phyloP scores from a whole-genome alignment of 805 yeast genomes.

The Yamadazyma insecticola region DNA sequence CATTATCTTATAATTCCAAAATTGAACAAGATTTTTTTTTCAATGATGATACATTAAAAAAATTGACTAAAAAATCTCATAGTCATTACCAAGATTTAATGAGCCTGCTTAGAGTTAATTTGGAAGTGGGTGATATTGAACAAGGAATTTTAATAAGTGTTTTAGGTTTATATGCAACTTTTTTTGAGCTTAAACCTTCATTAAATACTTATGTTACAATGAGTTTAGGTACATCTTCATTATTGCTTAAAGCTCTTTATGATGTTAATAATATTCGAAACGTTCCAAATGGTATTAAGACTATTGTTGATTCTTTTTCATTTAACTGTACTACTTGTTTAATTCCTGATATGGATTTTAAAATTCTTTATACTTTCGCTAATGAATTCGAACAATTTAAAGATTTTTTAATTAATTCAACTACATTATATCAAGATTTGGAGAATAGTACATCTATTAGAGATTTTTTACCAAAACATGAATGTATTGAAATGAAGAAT shows the following conservation, averaged over 20 bases:
- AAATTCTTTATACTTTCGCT: constrained; percentile 21
- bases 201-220: constrained; percentile 29
- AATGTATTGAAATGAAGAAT: constrained; percentile 23
- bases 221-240: constrained; percentile 30
- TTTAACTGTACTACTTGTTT: constrained; percentile 10
- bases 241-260: constrained; percentile 20
- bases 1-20: constrained; percentile 2
- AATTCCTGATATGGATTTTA: constrained; percentile 33
- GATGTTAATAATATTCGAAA: constrained; percentile 13
- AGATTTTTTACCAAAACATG: constrained; percentile 12
- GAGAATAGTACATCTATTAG: constrained; percentile 9
- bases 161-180: constrained; percentile 32
- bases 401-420: constrained; percentile 14
- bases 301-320: constrained; percentile 6
- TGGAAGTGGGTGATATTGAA: constrained; percentile 26
- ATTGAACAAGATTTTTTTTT: constrained; percentile 15
- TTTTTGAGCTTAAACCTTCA: constrained; percentile 27
- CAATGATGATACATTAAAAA: constrained; percentile 23
- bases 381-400: constrained; percentile 23
- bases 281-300: constrained; percentile 6
- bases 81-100: constrained; percentile 32
- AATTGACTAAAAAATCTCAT: constrained; percentile 28
- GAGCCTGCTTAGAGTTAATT: constrained; percentile 26
- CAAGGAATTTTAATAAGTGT: constrained; percentile 31
- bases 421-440: constrained; percentile 9